Conservation (phyloP, 805 yeast genomes). For the Cyberlindnera maritima region DNA sequence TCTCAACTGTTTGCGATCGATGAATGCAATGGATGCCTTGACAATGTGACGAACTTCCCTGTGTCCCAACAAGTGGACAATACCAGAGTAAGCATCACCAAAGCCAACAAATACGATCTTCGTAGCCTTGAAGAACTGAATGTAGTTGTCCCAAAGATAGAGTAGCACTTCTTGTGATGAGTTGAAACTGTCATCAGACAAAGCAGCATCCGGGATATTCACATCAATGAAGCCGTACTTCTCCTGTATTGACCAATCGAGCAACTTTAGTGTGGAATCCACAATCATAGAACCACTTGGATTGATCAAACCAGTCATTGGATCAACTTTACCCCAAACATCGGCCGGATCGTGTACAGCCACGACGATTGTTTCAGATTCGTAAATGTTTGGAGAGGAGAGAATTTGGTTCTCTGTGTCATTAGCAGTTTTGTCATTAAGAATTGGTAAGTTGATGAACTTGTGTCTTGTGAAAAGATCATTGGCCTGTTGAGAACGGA, state of each 20-base stretch:
- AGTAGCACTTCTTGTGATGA: conserved; percentile 75
- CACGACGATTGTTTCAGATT: conserved; percentile 60
- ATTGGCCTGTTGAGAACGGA: conserved; percentile 67
- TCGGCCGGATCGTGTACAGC: conserved; percentile 90
- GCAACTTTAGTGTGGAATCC: conserved; percentile 68
- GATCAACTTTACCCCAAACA: conserved; percentile 84
- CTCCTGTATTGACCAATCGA: conserved; percentile 61
- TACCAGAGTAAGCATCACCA: conserved; percentile 86
- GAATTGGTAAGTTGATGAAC: conserved; percentile 68
- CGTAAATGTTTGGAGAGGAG: conserved; percentile 68
- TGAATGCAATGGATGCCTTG: conserved; percentile 66
- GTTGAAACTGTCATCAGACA: conserved; percentile 45
- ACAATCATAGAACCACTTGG: conserved; percentile 68
- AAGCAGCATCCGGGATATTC: conserved; percentile 58
- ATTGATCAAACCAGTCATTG: conserved; percentile 74
- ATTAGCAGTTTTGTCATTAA: conserved; percentile 34
- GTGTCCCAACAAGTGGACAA: conserved; percentile 86
- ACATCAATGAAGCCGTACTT: conserved; percentile 83
- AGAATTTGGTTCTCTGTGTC: conserved; percentile 65
- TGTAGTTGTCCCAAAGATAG: conserved; percentile 88
- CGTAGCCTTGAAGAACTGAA: conserved; percentile 68
- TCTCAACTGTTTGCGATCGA: conserved; percentile 66
- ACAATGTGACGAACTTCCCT: conserved; percentile 64
- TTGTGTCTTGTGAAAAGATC: conserved; percentile 51
- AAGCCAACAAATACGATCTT: conserved; percentile 80